These are phyloP conservation scores for Kodamaea restingae DNA, from an alignment of 805 yeast species.

Conservation along the genomic window DNA sequence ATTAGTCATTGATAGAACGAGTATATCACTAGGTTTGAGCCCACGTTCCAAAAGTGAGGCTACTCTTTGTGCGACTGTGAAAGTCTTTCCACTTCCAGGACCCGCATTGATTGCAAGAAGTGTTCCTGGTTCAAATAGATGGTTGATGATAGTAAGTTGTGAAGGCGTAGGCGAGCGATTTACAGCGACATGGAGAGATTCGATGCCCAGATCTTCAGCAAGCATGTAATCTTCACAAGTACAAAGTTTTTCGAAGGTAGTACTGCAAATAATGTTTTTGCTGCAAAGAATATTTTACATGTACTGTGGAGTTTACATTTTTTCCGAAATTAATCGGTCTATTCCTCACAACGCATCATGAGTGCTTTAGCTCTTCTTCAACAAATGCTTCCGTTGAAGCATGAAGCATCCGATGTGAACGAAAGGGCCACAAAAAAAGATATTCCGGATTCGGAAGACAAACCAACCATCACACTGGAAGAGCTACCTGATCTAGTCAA, in stretches of 20 bases:
- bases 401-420: background rate
- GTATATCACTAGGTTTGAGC: conserved; percentile 49
- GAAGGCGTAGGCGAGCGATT: conserved; percentile 14
- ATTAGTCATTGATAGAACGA: conserved; percentile 66
- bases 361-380: conserved; percentile 13
- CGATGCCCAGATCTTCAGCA: no score
- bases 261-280: background rate
- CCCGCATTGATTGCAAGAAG: conserved; percentile 59
- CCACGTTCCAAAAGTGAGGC: conserved; percentile 40
- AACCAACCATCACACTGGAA: background rate
- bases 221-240: no score
- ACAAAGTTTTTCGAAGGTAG: no score
- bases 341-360: conserved; percentile 6
- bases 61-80: conserved; percentile 52
- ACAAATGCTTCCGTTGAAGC: conserved; percentile 10
- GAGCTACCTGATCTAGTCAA: conserved; percentile 4
- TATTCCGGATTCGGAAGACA: background rate
- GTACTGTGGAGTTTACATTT: no score
- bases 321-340: background rate
- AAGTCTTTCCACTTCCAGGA: conserved; percentile 73
- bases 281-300: background rate
- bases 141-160: conserved; percentile 44
- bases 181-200: background rate
- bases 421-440: background rate
- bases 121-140: conserved; percentile 35